Conservation (phyloP, 2,329 filamentous ascomycete species). For the Colletotrichum limetticola region DNA sequence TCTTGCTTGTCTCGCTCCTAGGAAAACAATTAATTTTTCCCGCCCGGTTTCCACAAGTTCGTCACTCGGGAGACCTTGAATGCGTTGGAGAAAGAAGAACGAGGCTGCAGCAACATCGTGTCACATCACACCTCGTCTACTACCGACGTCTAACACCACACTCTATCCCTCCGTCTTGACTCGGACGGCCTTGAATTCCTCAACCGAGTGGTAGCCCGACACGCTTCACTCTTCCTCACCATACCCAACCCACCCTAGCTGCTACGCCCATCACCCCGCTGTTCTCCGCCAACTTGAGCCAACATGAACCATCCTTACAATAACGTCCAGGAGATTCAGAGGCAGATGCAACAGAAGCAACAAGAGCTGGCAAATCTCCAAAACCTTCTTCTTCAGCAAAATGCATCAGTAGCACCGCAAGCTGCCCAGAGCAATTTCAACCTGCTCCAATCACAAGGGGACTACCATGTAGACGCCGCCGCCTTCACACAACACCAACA, state of each 20-base stretch:
- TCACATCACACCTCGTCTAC: constrained; percentile 6
- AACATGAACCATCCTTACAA: constrained; percentile 33
- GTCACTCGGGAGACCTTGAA: constrained; percentile 25
- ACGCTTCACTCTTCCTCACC: constrained; percentile 9
- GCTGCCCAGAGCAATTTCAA: constrained; percentile 19
- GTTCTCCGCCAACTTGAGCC: constrained; percentile 16
- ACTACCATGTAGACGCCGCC: constrained; percentile 27
- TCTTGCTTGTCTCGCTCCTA: constrained; percentile 1
- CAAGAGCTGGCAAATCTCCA: constrained; percentile 32
- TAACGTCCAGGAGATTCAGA: constrained; percentile 30
- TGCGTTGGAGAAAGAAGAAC: constrained; percentile 18
- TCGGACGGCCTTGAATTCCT: constrained; percentile 3
- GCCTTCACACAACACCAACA: constrained; percentile 20
- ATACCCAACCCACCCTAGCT: constrained; percentile 1
- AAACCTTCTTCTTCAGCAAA: constrained; percentile 19
- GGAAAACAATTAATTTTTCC: constrained; percentile 7
- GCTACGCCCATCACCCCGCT: constrained; percentile 8
- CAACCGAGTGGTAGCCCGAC: neutral
- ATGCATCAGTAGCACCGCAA: constrained; percentile 2
- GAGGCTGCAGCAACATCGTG: constrained; percentile 30
- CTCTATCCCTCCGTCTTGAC: constrained; percentile 8
- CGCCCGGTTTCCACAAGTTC: constrained; percentile 15
- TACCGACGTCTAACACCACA: neutral
- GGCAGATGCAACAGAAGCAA: constrained; percentile 32
- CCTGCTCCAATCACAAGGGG: constrained; percentile 20